Percentiles rank a stretch among this genome's conserved stretches.
phyloP scores from a whole-genome alignment of 2,329 filamentous ascomycete species.

The Zasmidium angulare region DNA sequence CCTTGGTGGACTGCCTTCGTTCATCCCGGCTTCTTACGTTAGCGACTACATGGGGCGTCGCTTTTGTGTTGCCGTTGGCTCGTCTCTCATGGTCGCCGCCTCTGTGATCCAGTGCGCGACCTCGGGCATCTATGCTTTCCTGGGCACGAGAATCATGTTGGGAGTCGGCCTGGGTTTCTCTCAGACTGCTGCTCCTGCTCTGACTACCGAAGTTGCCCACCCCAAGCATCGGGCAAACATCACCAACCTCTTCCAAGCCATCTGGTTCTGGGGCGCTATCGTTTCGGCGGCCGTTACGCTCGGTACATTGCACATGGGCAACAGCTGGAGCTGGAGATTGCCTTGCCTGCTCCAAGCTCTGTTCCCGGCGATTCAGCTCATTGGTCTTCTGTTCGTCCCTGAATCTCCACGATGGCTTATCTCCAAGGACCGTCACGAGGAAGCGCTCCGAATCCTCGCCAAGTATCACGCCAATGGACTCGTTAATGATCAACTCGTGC shows the following conservation, averaged over 20 bases:
- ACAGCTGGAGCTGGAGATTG: constrained; percentile 25
- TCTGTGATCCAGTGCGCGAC: constrained; percentile 34
- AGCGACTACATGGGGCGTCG: constrained; percentile 30
- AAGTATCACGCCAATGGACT: constrained; percentile 49
- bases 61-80: constrained; percentile 38
- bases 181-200: constrained; percentile 14
- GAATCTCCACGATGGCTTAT: constrained; percentile 28
- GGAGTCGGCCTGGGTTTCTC: constrained; percentile 20
- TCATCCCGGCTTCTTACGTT: constrained; percentile 23
- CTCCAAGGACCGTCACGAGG: constrained; percentile 20
- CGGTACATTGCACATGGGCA: constrained; percentile 19
- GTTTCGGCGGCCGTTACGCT: constrained; percentile 23
- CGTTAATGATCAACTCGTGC: constrained; percentile 51
- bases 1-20: constrained; percentile 15
- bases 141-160: constrained; percentile 22
- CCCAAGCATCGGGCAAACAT: constrained; percentile 23
- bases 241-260: constrained; percentile 22
- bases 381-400: constrained; percentile 22
- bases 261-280: constrained; percentile 28
- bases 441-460: constrained; percentile 35
- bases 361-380: constrained; percentile 21
- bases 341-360: constrained; percentile 24
- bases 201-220: constrained; percentile 19
- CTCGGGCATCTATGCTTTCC: constrained; percentile 29
- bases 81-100: constrained; percentile 48